Percentiles rank a stretch among this genome's conserved stretches.
phyloP scores from a whole-genome alignment of 805 yeast species.

The Lipomyces sp. region DNA sequence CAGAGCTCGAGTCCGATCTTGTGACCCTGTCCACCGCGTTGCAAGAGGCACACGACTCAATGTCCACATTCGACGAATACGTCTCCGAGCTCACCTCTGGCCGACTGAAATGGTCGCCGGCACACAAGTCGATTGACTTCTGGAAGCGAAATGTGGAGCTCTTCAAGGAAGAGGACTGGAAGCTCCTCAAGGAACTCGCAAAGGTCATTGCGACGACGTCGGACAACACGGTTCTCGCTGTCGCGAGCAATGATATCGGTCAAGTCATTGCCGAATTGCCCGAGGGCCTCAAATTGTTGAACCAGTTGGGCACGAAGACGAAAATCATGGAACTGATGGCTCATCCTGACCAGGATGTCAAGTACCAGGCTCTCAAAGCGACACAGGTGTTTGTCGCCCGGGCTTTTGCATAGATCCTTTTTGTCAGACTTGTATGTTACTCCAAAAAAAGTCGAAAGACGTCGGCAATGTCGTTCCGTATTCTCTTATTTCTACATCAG shows the following conservation, averaged over 20 bases:
- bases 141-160: slow-evolving; percentile 79
- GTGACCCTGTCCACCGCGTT: slow-evolving; percentile 55
- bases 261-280: slow-evolving; percentile 60
- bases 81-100: slow-evolving; percentile 77
- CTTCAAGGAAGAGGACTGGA: slow-evolving; percentile 78
- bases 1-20: slow-evolving; percentile 77
- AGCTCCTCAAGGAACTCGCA: slow-evolving; percentile 61
- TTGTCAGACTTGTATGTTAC: background rate
- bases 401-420: slow-evolving; percentile 43
- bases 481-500: too few relatives aligned
- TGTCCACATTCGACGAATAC: slow-evolving; percentile 93
- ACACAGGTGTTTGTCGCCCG: slow-evolving; percentile 92
- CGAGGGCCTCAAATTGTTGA: slow-evolving; percentile 54
- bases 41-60: slow-evolving; percentile 66
- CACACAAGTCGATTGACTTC: slow-evolving; percentile 82
- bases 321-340: slow-evolving; percentile 81
- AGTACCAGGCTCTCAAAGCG: slow-evolving; percentile 91
- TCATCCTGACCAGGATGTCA: slow-evolving; percentile 77
- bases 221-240: slow-evolving; percentile 46
- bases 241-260: slow-evolving; percentile 65
- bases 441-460: background rate
- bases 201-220: slow-evolving; percentile 35
- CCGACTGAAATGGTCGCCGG: slow-evolving; percentile 82
- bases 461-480: background rate
- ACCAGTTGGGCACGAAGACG: slow-evolving; percentile 61